Evolutionary conservation across 257 asterid species (phyloP), one percentile per base, ranked within the genome.

Genomic region (Lithospermum erythrorhizon): DNA sequence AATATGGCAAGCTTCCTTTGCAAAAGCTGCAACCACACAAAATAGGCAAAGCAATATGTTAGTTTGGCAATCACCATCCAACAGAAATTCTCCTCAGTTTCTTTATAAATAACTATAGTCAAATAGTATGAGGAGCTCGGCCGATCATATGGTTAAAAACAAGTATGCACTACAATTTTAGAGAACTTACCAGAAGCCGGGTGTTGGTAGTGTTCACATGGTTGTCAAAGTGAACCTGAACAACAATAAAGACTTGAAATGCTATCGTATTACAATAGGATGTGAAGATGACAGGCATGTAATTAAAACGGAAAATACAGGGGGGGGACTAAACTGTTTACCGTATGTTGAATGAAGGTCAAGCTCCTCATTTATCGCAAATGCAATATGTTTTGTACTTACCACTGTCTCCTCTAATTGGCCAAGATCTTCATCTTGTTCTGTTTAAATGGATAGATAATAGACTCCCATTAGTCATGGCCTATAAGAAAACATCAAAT

Each of bases 301-400:
- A n/a, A n/a, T 19, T 47, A 57, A 53, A 6, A 37, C 48, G 3
- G 47, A 18, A 22, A 55, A 9, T 6, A 1, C 37, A 29, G 19
- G 18, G 47, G 41, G 4, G 62, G 8, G 11, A 4, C 30, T 29
- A 55, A 16, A 55, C 10, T 19, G 59, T 32, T 25, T 27, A 68
- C 72, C 62, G 61, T 58, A 37, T 9, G 30, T 63, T 13, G 67
- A 61, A 49, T 68, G 72, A 23, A 68, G 68, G 57, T 68, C 25
- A 22, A 68, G 72, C 67, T 68, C 72, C 54, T 68, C 72, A 24
- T 61, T 68, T 55, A 68, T 61, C 14, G 72, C 67, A 55, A 68
- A 54, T 4, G 72, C 72, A 2, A 68, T 63, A 61, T 68, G 67
- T 49, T 68, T 68, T 15, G 72, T 68, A 37, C 72, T 68, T 27